Evolutionary conservation across 371 early-diverging fungal species (phyloP), one percentile per base, ranked within the genome.

Genomic region (Batkoa obscura): DNA sequence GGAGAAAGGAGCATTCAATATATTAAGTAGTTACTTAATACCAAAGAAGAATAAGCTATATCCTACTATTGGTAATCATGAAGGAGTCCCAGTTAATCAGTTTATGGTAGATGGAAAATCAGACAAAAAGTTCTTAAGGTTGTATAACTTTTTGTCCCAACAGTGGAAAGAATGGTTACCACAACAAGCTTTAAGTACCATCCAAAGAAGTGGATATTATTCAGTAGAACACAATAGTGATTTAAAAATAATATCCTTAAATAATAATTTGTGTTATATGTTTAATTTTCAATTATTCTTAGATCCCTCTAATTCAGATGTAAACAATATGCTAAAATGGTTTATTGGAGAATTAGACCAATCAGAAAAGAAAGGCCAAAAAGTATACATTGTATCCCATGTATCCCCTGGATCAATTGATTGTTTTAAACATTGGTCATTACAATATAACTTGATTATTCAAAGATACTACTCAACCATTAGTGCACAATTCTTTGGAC

Each of bases 1-100:
- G 62, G 31, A 55, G 37, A 8, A 13, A 4, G 8, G 13, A 43
- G 15, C 43, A 56, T 13, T 30, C 62, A 13, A 42, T 69, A 23
- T 31, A 8, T 46, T 55, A 6, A 23, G 23, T 35, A 37, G 10
- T 23, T 15, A 15, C 15, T 13, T 45, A 5, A 15, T 5, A 5
- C 45, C 45, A 5, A 45, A 45, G 15, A 45, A 6, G 15, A 6
- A 45, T 23, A 45, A 45, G 15, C 8, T 45, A 4, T 62, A 56
- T 23, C 60, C 58, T 23, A 36, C 47, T 23, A 38, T 63, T 45
- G 63, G 63, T 31, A 63, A 63, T 53, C 63, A 63, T 34, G 63
- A 63, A 47, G 13, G 53, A 2, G 55, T 55, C 3, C 60, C 60
- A 4, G 37, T 55, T 12, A 63, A 63, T 43, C 45, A 33, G 35